A percentile compares a stretch with the other conserved stretches of the same genome.
phyloP scores from a whole-genome alignment of 768 basidiomycete species.

The Collybia sp. region DNA sequence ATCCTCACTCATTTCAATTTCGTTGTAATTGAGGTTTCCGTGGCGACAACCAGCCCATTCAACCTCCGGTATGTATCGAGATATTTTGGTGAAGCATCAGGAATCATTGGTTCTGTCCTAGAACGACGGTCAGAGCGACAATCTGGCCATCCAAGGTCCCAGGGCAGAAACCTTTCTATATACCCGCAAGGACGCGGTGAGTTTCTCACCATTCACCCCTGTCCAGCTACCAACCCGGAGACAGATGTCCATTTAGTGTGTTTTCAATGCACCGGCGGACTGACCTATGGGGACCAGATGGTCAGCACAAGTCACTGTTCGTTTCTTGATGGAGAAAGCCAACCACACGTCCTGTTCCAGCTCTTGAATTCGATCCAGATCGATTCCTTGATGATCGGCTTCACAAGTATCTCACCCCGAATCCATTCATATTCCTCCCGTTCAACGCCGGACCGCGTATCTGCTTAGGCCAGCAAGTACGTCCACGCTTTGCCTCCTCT shows the following conservation, averaged over 20 bases:
- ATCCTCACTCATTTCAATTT: background rate
- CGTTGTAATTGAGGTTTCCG: background rate
- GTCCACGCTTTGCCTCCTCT: background rate
- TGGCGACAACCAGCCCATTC: constrained; percentile 21
- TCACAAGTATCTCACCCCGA: constrained; percentile 26
- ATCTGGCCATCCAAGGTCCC: constrained; percentile 20
- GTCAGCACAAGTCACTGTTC: constrained; percentile 16
- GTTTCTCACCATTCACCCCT: background rate
- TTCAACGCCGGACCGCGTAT: constrained; percentile 35
- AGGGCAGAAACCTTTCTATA: constrained; percentile 28
- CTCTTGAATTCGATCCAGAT: constrained; percentile 31
- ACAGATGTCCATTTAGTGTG: constrained; percentile 26
- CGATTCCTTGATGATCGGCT: constrained; percentile 33
- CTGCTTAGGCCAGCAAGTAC: constrained; percentile 18
- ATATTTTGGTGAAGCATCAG: background rate
- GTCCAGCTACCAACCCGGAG: background rate
- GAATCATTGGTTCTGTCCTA: background rate
- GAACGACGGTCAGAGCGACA: constrained; percentile 20
- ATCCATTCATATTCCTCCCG: constrained; percentile 37
- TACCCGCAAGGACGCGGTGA: constrained; percentile 27
- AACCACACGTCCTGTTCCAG: background rate
- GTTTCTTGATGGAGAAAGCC: too few relatives aligned
- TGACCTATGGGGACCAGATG: constrained; percentile 52
- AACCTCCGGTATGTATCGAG: background rate
- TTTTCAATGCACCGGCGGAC: constrained; percentile 44